phyloP scores from a whole-genome alignment of 768 basidiomycete species.

The Suillus lakei region DNA sequence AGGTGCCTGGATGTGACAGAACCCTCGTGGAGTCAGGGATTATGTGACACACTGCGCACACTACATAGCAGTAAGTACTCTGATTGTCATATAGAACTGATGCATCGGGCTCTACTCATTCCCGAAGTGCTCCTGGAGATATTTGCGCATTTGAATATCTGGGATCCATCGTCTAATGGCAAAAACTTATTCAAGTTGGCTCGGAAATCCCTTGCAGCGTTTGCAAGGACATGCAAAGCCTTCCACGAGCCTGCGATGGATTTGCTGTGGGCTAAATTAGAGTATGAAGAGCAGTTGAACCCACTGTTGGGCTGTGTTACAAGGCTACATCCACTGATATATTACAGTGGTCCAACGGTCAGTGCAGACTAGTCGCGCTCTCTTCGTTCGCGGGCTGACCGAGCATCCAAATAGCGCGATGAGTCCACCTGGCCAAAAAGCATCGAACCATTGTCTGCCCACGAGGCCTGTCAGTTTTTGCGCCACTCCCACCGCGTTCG shows the following conservation, averaged over 20 bases:
- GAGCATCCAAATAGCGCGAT: neutral
- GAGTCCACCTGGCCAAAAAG: neutral
- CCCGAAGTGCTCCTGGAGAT: too few relatives aligned
- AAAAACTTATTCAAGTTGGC: too few relatives aligned
- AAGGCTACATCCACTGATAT: neutral
- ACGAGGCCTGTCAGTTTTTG: neutral
- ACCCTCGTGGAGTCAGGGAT: too few relatives aligned
- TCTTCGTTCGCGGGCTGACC: neutral
- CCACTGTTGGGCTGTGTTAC: neutral
- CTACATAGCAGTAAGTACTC: too few relatives aligned
- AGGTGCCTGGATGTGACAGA: too few relatives aligned
- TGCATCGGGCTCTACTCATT: too few relatives aligned
- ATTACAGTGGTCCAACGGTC: neutral
- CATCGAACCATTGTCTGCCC: neutral
- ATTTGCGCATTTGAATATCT: too few relatives aligned
- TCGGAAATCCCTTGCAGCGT: too few relatives aligned
- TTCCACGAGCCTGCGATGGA: neutral
- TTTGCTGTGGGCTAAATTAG: neutral
- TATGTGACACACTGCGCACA: too few relatives aligned
- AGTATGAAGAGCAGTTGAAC: too few relatives aligned
- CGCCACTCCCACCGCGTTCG: neutral
- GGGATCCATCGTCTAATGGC: too few relatives aligned
- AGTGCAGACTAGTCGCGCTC: neutral
- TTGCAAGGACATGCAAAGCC: slow-evolving; percentile 56
- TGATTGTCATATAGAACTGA: too few relatives aligned